phyloP scores from a whole-genome alignment of 371 early-diverging fungal species.

The Mycotypha africana region DNA sequence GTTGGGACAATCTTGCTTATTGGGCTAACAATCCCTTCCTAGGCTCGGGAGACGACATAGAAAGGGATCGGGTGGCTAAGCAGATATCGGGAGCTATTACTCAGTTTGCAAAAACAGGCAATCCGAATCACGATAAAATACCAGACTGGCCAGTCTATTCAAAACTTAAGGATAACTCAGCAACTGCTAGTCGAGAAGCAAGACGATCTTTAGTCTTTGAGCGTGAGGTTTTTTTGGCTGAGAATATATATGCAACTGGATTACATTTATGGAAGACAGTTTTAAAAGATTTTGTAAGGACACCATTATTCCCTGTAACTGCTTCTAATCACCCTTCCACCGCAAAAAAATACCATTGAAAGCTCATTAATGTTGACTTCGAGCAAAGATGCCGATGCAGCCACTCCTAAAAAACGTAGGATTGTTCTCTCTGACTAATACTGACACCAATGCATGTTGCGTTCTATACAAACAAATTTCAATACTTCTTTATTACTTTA shows the following conservation, averaged over 20 bases:
- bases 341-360: no score
- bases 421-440: no score
- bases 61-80: constrained; percentile 30
- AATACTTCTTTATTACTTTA: no score
- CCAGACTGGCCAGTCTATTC: constrained; percentile 25
- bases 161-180: constrained; percentile 1
- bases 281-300: constrained; percentile 23
- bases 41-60: constrained; percentile 25
- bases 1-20: constrained; percentile 31
- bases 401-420: no score
- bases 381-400: no score
- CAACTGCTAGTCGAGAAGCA: no score
- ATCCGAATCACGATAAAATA: constrained; percentile 25
- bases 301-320: constrained; percentile 17
- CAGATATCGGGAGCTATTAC: constrained; percentile 24
- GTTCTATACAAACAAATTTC: no score
- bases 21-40: constrained; percentile 33
- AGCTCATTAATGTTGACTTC: no score
- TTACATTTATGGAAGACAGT: constrained; percentile 22
- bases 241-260: constrained; percentile 19
- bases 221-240: constrained; percentile 17
- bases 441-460: no score
- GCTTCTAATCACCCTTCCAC: no score
- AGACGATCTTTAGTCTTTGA: constrained; percentile 23
- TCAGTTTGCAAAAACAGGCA: constrained; percentile 19